These are phyloP conservation scores for Theobroma cacao DNA, from an alignment of 345 rosid genomes.

Conservation along the genomic window DNA sequence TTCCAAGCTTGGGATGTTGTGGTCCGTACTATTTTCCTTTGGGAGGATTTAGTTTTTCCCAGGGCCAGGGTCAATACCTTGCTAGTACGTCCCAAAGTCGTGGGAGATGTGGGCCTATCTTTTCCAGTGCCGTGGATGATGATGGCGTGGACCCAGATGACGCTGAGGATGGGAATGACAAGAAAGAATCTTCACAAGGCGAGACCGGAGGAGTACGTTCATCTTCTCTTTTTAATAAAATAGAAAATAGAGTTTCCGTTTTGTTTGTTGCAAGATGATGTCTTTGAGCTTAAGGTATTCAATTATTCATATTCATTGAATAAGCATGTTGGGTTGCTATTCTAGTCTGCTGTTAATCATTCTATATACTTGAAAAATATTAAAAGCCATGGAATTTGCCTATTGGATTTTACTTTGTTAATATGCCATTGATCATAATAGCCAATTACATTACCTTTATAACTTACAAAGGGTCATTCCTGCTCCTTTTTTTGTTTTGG, in stretches of 20 bases:
- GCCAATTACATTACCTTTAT: not conserved
- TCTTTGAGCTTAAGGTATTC: not conserved
- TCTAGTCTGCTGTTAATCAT: not conserved
- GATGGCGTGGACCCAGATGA: conserved; percentile 37
- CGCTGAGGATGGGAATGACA: conserved; percentile 29
- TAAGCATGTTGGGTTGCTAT: not conserved
- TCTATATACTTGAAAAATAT: too few relatives aligned
- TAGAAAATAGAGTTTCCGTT: not conserved
- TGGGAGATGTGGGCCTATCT: conserved; percentile 38
- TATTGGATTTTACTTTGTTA: not conserved
- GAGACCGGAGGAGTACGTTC: conserved; percentile 29
- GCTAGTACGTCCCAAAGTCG: conserved; percentile 18
- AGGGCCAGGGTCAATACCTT: conserved; percentile 22
- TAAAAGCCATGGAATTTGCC: too few relatives aligned
- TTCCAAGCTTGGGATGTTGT: conserved; percentile 36
- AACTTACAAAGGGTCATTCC: too few relatives aligned
- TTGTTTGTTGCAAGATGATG: not conserved
- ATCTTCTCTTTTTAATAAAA: not conserved
- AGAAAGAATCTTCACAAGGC: conserved; percentile 33
- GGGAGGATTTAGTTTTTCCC: conserved; percentile 31
- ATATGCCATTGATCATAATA: not conserved
- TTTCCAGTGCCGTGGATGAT: conserved; percentile 49
- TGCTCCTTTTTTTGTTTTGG: too few relatives aligned
- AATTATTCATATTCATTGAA: conserved; percentile 2
- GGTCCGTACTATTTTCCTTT: conserved; percentile 22